Conservation (phyloP, 2,329 filamentous ascomycete genomes). For the Ceratocystis lukuohia region DNA sequence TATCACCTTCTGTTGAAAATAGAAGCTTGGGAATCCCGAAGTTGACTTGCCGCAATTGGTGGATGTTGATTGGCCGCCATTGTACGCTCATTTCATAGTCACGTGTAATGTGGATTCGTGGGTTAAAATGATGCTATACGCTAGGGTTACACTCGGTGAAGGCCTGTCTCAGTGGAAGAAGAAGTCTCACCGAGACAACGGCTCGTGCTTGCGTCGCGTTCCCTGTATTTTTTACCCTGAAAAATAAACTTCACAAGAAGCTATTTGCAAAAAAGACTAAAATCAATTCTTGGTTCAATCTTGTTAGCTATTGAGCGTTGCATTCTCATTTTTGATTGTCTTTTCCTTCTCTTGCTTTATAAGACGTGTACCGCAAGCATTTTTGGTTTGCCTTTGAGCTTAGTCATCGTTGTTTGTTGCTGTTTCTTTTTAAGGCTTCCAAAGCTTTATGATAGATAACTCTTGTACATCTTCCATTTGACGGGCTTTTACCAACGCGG, state of each 20-base stretch:
- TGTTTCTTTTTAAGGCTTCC: neutral
- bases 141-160: neutral
- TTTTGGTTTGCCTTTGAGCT: neutral
- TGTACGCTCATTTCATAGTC: neutral
- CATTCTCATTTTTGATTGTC: neutral
- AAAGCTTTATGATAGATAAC: conserved; percentile 3
- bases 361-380: too few species aligned
- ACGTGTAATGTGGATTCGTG: neutral
- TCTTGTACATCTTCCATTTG: neutral
- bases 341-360: too few species aligned
- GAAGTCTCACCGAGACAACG: neutral
- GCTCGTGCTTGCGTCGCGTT: conserved; percentile 3
- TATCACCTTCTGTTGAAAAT: neutral
- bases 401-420: conserved; percentile 3
- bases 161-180: too few species aligned
- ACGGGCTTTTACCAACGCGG: neutral
- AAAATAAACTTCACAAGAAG: conserved; percentile 8
- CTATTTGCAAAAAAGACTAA: neutral
- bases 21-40: conserved; percentile 1
- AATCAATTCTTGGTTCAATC: neutral
- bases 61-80: conserved; percentile 8
- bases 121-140: neutral
- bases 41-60: conserved; percentile 6
- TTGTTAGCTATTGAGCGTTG: neutral
- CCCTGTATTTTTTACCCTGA: neutral